Evolutionary conservation across 2,329 filamentous ascomycete genomes (phyloP), one percentile per base, ranked within the genome.

Genomic region (Ophiocordyceps polyrhachis-furcata): DNA sequence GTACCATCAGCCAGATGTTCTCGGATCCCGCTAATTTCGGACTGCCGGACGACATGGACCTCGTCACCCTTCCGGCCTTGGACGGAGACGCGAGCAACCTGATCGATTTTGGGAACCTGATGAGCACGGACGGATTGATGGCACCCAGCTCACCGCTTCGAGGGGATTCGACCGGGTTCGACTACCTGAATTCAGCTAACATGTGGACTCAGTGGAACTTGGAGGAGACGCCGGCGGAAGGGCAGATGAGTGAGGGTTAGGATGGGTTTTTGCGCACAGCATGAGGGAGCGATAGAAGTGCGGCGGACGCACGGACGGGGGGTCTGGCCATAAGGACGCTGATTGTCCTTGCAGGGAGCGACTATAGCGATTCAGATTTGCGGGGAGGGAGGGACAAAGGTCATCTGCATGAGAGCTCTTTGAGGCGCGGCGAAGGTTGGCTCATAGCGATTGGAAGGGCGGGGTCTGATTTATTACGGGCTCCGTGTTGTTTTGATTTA

Each of bases 1-100:
- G 72, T 35, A 74, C 77, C 20, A 68, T 85, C 32, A 74, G 72
- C 50, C 71, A 81, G 52, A 65, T 84, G 48, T 65, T 83, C 19
- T 77, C 71, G 8, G 73, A 79, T 48, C 65, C 64, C 11, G 65
- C 68, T 45, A 56, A 66, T 40, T 68, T 73, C 51, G 52, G 62
- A 5, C 11, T 43, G 55, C 32, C 63, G 57, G 46, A 64, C 23
- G 65, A 70, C 38, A 51, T 73, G 12, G 68, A 72, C 46, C 55
- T 71, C 25, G 56, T 55, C 44, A 58, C 49, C 46, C 49, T 70
- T 29, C 62, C 62, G 5, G 51, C 59, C n/a, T 51, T 67, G 1
- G 63, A 63, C 38, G 45, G 57, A 62, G 23, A 17, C 45, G 60
- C 55, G 4, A 50, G 56, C 12, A 51, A 48, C 41, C 42, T 63